Conservation (phyloP, 2,329 filamentous ascomycete genomes). For the Penicillium sclerotiorum region DNA sequence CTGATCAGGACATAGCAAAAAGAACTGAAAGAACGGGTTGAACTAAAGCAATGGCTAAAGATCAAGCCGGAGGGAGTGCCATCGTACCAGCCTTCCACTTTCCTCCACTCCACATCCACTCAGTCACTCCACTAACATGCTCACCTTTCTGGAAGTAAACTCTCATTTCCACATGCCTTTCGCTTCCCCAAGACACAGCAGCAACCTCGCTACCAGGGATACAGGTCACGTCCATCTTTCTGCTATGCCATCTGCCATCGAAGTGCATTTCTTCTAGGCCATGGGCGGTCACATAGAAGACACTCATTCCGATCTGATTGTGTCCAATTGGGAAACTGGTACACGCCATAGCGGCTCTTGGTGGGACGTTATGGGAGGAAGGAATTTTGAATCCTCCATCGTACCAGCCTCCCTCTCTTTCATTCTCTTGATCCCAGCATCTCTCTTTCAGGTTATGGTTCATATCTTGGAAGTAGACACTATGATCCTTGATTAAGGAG, state of each 20-base stretch:
- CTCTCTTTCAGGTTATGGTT: neutral
- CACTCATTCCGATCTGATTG: neutral
- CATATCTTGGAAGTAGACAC: slow-evolving; percentile 1
- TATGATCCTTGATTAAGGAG: too few relatives aligned
- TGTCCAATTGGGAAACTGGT: neutral
- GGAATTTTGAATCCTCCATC: neutral
- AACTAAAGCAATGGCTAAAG: too few relatives aligned
- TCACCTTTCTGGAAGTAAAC: slow-evolving; percentile 3
- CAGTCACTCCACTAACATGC: neutral
- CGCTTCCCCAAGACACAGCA: neutral
- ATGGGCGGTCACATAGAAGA: neutral
- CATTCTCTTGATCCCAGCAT: slow-evolving; percentile 1
- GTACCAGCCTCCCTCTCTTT: slow-evolving; percentile 4
- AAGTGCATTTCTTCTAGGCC: neutral
- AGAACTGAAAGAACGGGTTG: too few relatives aligned
- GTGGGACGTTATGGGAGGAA: neutral
- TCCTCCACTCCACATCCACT: neutral
- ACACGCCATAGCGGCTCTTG: neutral
- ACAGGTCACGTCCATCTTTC: neutral
- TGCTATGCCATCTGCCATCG: neutral
- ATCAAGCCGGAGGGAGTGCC: slow-evolving; percentile 2
- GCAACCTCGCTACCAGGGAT: slow-evolving; percentile 2
- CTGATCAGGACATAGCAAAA: too few relatives aligned
- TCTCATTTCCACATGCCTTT: neutral
- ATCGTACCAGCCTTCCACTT: slow-evolving; percentile 1